Base-by-base conservation (phyloP, 306 rosid genomes). In the Coriaria nepalensis region DNA sequence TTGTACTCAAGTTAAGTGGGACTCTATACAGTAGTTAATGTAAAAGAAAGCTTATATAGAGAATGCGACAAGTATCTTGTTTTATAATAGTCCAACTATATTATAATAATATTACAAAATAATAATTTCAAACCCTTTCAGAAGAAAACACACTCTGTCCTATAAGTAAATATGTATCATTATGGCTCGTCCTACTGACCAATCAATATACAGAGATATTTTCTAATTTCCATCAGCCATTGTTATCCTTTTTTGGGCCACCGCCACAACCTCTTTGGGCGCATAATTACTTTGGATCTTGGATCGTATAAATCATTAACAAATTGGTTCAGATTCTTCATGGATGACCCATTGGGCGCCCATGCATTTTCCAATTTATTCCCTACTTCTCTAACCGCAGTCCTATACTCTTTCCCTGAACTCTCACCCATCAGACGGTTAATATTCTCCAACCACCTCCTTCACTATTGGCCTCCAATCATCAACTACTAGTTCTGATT, bases 401-500 rank as follows among this genome's bases (percentile, higher is more conserved):
- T 66, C 60, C 56, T 72, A 9, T 47, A 51, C 10, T 52, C 61
- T 14, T 45, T 13, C 39, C 79, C 47, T 4, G 53, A 68, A 33
- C 63, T 70, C 35, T 10, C 73, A 57, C 51, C 49, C 75, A 81
- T 73, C 66, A 77, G 20, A 39, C 47, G 73, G 37, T 35, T 60
- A 9, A 77, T 50, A 20, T 64, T 71, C 5, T 63, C 35, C 48
- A 5, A 81, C 75, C 6, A 49, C 54, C 40, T 57, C 52, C 63
- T 63, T 59, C 0, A 39, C 37, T 14, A 72, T 58, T 5, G 14
- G 9, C 44, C 34, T 36, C 92, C 85, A 81, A 49, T 77, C 79
- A 9, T 81, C 73, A 5, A 77, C 85, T n/a, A 69, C 74, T 49
- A 77, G 11, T 49, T 77, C 10, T 82, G 35, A 34, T 77, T 81